phyloP scores from a whole-genome alignment of 306 rosid species.

The Cucurbita pepo region DNA sequence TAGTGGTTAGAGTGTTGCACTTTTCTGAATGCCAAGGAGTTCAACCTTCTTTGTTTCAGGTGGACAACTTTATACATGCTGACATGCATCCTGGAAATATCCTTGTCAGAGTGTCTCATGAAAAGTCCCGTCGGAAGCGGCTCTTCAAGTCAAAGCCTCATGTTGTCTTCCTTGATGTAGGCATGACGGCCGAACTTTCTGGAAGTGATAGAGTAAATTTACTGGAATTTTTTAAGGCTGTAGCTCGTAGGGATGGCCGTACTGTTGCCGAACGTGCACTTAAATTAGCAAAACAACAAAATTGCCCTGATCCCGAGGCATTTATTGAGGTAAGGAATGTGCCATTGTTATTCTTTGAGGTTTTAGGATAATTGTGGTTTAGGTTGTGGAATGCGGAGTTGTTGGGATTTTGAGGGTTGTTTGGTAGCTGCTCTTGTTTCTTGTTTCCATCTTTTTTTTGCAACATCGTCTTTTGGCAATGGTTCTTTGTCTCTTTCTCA shows the following conservation, averaged over 20 bases:
- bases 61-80: constrained; percentile 98
- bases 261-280: constrained; percentile 80
- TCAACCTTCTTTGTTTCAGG: constrained; percentile 49
- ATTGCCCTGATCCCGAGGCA: constrained; percentile 90
- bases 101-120: constrained; percentile 69
- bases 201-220: constrained; percentile 73
- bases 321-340: constrained; percentile 58
- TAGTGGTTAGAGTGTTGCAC: background rate
- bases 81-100: constrained; percentile 99
- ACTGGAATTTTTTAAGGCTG: constrained; percentile 85
- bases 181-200: constrained; percentile 99
- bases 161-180: constrained; percentile 93
- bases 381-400: background rate
- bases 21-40: constrained; percentile 19
- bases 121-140: constrained; percentile 43
- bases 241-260: constrained; percentile 88
- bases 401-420: background rate
- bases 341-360: background rate
- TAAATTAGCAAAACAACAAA: constrained; percentile 71
- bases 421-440: background rate
- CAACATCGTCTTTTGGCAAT: background rate
- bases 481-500: background rate
- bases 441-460: background rate
- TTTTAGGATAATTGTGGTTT: background rate
- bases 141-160: constrained; percentile 97